These are phyloP conservation scores for Aureococcus anophagefferens DNA, from an alignment of 108 stramenopile genomes.

Conservation along the genomic window DNA sequence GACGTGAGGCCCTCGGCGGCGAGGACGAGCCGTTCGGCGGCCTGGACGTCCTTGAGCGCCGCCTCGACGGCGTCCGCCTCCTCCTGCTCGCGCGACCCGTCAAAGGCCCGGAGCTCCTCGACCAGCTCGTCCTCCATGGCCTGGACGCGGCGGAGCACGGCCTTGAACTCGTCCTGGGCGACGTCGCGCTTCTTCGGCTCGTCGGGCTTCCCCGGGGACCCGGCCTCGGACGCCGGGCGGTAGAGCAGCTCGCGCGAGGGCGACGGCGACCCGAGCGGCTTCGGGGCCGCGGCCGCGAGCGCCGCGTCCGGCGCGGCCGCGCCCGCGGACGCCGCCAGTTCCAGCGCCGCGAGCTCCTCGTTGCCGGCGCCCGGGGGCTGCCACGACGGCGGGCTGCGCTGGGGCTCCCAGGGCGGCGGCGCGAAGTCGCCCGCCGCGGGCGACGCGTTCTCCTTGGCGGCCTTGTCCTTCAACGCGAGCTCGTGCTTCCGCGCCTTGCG, in stretches of 20 bases:
- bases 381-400: not conserved
- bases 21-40: not conserved
- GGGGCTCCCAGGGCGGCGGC: not conserved
- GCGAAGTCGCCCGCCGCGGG: not conserved
- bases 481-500: not conserved
- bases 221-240: not conserved
- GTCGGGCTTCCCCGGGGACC: not conserved
- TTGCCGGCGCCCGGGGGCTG: too few species aligned
- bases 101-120: not conserved
- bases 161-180: not conserved
- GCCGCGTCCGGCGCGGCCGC: not conserved
- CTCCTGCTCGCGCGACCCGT: not conserved
- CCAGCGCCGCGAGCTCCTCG: too few species aligned
- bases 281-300: not conserved
- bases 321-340: too few species aligned
- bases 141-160: not conserved
- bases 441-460: not conserved
- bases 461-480: not conserved
- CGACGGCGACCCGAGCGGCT: not conserved
- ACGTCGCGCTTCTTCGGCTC: not conserved
- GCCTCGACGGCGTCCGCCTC: not conserved
- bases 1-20: not conserved
- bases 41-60: not conserved
- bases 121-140: not conserved
- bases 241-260: not conserved